Conservation (phyloP, 2,329 filamentous ascomycete species). For the Fusarium dimerum region DNA sequence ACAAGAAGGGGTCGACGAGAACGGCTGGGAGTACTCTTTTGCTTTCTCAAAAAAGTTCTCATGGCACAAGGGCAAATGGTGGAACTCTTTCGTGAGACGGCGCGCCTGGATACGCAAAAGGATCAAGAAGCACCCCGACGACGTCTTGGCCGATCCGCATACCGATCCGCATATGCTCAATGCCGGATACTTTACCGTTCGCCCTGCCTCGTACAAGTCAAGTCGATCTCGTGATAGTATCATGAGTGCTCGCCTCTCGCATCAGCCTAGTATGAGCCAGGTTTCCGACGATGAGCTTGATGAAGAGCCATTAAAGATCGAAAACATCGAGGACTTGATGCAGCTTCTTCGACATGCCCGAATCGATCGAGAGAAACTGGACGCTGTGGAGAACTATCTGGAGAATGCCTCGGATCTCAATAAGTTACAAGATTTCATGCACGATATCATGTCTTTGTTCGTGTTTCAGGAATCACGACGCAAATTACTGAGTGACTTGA, state of each 20-base stretch:
- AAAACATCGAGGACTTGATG: conserved; percentile 70
- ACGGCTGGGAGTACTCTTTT: conserved; percentile 96
- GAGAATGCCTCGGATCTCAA: conserved; percentile 74
- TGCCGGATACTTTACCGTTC: conserved; percentile 78
- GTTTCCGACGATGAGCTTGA: conserved; percentile 44
- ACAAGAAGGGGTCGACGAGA: conserved; percentile 77
- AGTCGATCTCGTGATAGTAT: conserved; percentile 36
- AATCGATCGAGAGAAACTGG: conserved; percentile 90
- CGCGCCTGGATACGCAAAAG: conserved; percentile 85
- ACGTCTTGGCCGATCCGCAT: conserved; percentile 56
- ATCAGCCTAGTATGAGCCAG: conserved; percentile 40
- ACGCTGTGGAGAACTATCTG: conserved; percentile 81
- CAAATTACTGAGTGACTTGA: conserved; percentile 71
- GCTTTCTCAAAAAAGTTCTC: conserved; percentile 73
- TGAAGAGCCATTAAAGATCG: conserved; percentile 59
- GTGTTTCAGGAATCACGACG: conserved; percentile 87
- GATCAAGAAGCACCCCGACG: conserved; percentile 56
- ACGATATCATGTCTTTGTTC: conserved; percentile 82
- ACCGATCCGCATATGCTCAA: conserved; percentile 68
- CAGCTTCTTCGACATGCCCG: conserved; percentile 65
- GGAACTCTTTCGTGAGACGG: conserved; percentile 90
- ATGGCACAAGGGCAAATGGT: conserved; percentile 93
- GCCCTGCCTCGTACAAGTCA: conserved; percentile 49
- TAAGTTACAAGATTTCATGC: conserved; percentile 75
- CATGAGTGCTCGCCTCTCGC: conserved; percentile 33